Conservation (phyloP, 345 rosid genomes). For the Ceriops tagal region DNA sequence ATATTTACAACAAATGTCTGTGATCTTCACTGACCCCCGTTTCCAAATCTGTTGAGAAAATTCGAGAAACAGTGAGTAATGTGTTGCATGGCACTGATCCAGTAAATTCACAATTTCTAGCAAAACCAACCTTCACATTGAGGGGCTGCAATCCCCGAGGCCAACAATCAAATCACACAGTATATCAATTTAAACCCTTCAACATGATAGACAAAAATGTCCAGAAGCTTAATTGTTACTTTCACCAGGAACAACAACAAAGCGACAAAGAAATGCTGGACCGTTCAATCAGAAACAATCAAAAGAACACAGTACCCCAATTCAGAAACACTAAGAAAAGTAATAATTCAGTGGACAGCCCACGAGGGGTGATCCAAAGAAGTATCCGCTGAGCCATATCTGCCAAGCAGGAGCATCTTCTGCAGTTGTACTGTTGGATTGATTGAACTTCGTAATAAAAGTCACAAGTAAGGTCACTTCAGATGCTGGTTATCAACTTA, state of each 20-base stretch:
- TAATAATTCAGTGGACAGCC: constrained; percentile 16
- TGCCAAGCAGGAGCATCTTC: constrained; percentile 6
- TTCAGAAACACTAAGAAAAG: constrained; percentile 6
- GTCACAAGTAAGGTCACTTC: constrained; percentile 16
- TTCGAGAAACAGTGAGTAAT: constrained; percentile 41
- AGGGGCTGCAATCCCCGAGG: constrained; percentile 50
- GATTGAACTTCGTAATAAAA: constrained; percentile 18
- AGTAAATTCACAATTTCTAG: constrained; percentile 29
- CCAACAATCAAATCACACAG: constrained; percentile 26
- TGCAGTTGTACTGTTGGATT: constrained; percentile 4
- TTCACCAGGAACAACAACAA: constrained; percentile 10
- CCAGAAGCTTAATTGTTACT: constrained; percentile 9
- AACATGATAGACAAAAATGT: not conserved
- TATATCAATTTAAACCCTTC: not conserved
- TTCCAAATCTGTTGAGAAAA: constrained; percentile 48
- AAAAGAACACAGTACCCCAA: constrained; percentile 16
- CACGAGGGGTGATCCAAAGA: constrained; percentile 14
- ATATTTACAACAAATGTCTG: not conserved
- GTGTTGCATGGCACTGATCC: constrained; percentile 46
- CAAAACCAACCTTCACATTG: constrained; percentile 34
- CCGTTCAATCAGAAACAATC: constrained; percentile 12
- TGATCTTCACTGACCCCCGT: constrained; percentile 46
- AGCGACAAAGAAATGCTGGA: constrained; percentile 6
- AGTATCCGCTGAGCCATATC: constrained; percentile 35
- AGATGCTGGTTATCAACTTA: not conserved